Evolutionary conservation across 306 rosid species (phyloP).

Genomic region (Abrus precatorius): DNA sequence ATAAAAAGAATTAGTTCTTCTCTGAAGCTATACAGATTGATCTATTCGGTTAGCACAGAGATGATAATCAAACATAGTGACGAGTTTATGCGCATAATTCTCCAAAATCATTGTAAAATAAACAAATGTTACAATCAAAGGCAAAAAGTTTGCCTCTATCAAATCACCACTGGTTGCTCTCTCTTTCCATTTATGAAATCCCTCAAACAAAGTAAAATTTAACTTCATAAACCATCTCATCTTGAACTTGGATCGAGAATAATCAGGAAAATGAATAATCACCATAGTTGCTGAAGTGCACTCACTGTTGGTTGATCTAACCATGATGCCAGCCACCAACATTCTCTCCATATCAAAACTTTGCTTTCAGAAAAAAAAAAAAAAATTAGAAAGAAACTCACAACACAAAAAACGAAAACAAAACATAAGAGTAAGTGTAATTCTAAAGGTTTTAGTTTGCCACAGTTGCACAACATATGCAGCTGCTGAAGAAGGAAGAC

Average conservation of each 20-base stretch:
- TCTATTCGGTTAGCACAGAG: background rate
- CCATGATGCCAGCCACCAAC: slow-evolving; percentile 37
- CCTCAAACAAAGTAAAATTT: slow-evolving; percentile 44
- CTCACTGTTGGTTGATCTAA: slow-evolving; percentile 45
- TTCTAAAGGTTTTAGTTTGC: slow-evolving; percentile 49
- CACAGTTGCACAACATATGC: slow-evolving; percentile 86
- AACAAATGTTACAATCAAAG: slow-evolving; percentile 49
- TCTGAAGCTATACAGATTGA: background rate
- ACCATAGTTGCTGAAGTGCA: slow-evolving; percentile 32
- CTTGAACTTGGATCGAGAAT: slow-evolving; percentile 39
- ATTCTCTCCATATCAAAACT: slow-evolving; percentile 51
- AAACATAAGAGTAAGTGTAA: slow-evolving; percentile 15
- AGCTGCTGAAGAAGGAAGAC: slow-evolving; percentile 74
- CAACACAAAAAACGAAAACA: slow-evolving; percentile 36
- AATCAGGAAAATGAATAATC: slow-evolving; percentile 24
- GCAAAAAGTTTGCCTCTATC: slow-evolving; percentile 47
- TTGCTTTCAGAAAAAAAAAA: slow-evolving; percentile 42
- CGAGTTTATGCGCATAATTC: slow-evolving; percentile 16
- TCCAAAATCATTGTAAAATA: slow-evolving; percentile 39
- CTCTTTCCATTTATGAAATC: slow-evolving; percentile 39
- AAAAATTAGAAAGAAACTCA: slow-evolving; percentile 37
- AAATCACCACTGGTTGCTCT: slow-evolving; percentile 35
- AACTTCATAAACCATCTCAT: slow-evolving; percentile 40
- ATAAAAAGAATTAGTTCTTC: background rate
- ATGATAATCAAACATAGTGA: background rate